Conservation (phyloP, 768 basidiomycete genomes). For the Amyloporia xantha region DNA sequence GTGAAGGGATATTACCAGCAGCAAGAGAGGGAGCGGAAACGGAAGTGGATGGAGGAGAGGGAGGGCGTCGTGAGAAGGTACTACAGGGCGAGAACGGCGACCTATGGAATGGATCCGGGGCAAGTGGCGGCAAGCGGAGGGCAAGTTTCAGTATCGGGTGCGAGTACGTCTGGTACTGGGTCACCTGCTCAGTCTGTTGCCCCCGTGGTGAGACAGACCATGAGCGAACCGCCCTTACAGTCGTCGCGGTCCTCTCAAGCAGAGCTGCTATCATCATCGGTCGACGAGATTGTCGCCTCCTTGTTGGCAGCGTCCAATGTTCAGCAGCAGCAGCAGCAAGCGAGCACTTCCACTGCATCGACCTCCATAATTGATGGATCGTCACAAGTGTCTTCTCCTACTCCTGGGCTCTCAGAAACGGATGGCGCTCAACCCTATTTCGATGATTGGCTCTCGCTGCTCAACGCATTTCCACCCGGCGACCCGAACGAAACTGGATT, state of each 20-base stretch:
- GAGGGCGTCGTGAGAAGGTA: conserved; percentile 19
- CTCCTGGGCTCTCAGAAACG: neutral
- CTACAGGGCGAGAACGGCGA: conserved; percentile 28
- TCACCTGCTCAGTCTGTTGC: neutral
- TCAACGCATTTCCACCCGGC: conserved; percentile 17
- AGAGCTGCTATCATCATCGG: neutral
- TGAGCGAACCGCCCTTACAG: neutral
- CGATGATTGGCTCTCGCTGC: conserved; percentile 20
- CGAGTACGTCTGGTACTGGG: neutral
- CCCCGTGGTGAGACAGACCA: conserved; percentile 4
- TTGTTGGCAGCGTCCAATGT: neutral
- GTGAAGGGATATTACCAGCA: conserved; percentile 36
- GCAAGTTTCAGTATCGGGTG: neutral
- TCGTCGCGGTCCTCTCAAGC: conserved; percentile 5
- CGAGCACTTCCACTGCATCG: no score
- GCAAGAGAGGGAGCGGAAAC: conserved; percentile 7
- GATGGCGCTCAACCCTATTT: conserved; percentile 9
- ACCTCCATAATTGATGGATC: conserved; percentile 34
- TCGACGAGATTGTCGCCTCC: neutral
- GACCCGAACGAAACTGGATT: conserved; percentile 12
- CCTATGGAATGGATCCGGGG: conserved; percentile 22
- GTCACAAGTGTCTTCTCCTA: conserved; percentile 27
- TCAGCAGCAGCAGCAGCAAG: no score
- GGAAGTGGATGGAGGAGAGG: conserved; percentile 1
- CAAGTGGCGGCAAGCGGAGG: neutral